These are phyloP conservation scores for Hypoxylon sp. DNA, from an alignment of 2,329 filamentous ascomycete genomes.

Conservation along the genomic window DNA sequence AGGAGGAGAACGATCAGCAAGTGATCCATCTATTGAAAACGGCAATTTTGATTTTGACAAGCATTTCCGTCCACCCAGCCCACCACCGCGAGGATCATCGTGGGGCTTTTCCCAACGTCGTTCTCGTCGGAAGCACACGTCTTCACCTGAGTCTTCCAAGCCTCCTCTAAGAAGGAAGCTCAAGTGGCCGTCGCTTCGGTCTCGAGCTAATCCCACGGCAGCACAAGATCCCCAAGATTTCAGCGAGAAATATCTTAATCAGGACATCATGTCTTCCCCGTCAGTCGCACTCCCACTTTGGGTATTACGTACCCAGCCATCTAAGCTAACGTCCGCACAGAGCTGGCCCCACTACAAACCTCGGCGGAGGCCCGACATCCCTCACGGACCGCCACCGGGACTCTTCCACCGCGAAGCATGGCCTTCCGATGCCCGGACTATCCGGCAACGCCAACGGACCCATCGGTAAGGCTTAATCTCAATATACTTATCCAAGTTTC, in stretches of 20 bases:
- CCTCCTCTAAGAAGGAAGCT: slow-evolving; percentile 41
- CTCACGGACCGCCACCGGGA: slow-evolving; percentile 24
- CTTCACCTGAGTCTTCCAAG: slow-evolving; percentile 9
- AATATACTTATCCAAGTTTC: too few species aligned
- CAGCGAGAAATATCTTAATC: slow-evolving; percentile 5
- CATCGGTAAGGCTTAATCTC: slow-evolving; percentile 40
- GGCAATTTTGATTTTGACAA: slow-evolving; percentile 10
- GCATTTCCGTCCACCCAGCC: slow-evolving; percentile 36
- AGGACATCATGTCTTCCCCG: slow-evolving; percentile 46
- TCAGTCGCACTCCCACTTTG: slow-evolving; percentile 25
- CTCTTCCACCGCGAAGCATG: slow-evolving; percentile 26
- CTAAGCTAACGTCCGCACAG: slow-evolving; percentile 31
- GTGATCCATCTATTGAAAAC: slow-evolving; percentile 24
- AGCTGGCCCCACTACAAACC: slow-evolving; percentile 41
- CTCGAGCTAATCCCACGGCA: slow-evolving; percentile 8
- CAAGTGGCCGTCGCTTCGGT: slow-evolving; percentile 44
- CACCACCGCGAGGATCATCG: slow-evolving; percentile 43
- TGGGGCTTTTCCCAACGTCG: slow-evolving; percentile 32
- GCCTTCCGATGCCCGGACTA: slow-evolving; percentile 48
- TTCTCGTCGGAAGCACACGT: background rate
- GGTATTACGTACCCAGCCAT: background rate
- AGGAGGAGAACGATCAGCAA: slow-evolving; percentile 14
- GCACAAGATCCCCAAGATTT: slow-evolving; percentile 8
- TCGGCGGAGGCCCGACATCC: slow-evolving; percentile 33
- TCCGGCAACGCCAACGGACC: slow-evolving; percentile 48